Percentiles rank a stretch among this genome's conserved stretches.
These are phyloP conservation scores for Melampsora americana DNA, from an alignment of 1,284 basidiomycete genomes.

Conservation along the genomic window DNA sequence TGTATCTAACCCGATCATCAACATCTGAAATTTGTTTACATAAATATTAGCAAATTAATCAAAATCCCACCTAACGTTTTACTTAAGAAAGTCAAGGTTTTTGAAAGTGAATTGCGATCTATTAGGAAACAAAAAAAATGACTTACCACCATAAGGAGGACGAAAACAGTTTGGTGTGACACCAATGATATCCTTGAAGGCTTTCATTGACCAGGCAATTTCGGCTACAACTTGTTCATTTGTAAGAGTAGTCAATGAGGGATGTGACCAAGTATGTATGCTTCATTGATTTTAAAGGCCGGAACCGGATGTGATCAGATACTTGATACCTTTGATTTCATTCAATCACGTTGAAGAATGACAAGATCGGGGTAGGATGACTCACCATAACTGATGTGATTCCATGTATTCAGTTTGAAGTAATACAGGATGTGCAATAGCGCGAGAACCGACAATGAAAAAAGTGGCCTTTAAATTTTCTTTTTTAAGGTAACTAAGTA, in stretches of 20 bases:
- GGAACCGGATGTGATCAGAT: conserved; percentile 24
- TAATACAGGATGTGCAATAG: conserved; percentile 72
- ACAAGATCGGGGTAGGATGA: conserved; percentile 56
- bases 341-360: neutral
- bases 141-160: conserved; percentile 51
- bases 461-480: conserved; percentile 75
- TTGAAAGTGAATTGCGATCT: too few species aligned
- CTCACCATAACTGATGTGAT: conserved; percentile 48
- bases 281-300: conserved; percentile 32
- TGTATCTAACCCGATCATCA: conserved; percentile 53
- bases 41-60: conserved; percentile 47
- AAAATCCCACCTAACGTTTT: neutral
- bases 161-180: conserved; percentile 52
- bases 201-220: conserved; percentile 71
- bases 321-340: conserved; percentile 46
- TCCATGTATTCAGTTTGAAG: conserved; percentile 77
- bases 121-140: neutral
- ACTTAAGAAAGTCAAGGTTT: too few species aligned
- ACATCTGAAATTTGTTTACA: conserved; percentile 47
- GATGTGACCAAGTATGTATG: conserved; percentile 60
- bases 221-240: conserved; percentile 88
- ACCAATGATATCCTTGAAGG: conserved; percentile 51
- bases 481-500: conserved; percentile 67
- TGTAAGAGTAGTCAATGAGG: conserved; percentile 69
- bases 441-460: conserved; percentile 87